Base-by-base conservation (phyloP, 768 basidiomycete genomes). In the Russula sp. region DNA sequence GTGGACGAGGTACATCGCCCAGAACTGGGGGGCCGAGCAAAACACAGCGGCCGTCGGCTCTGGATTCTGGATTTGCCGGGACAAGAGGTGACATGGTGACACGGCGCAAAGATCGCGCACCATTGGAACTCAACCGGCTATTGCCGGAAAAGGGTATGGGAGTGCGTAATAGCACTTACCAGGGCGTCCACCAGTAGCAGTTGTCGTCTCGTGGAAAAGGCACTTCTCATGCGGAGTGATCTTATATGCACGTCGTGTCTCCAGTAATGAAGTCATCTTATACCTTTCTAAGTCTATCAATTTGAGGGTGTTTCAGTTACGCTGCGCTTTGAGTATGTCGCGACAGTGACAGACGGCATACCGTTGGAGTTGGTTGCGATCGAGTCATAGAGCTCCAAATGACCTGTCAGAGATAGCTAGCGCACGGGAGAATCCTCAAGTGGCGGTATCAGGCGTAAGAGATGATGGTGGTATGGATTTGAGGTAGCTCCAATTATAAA, bases 1-100 rank as follows among this genome's bases (percentile, higher is more conserved):
- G 34, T 16, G n/a, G 52, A 59, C 36, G 36, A 59, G 56, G 48
- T 50, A 35, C 48, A 49, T 59, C 29, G 34, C 56, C 59, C n/a
- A n/a, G n/a, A n/a, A n/a, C n/a, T 49, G 53, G 49, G 58, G 52
- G 2, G n/a, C n/a, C 39, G 6, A 52, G 36, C 22, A 32, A 58
- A 20, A 58, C 38, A 49, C 35, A 43, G 32, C 25, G 39, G 58
- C 6, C 29, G 48, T 48, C 47, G 18, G 6, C n/a, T n/a, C n/a
- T n/a, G n/a, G n/a, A n/a, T n/a, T n/a, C n/a, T n/a, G n/a, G n/a
- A n/a, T n/a, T n/a, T n/a, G n/a, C n/a, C n/a, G n/a, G n/a, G n/a
- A n/a, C n/a, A n/a, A n/a, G n/a, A n/a, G n/a, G n/a, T n/a, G n/a
- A 36, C 13, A 13, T 45, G 36, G 18, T 29, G 29, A 48, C 10